Percentiles rank a stretch among this genome's conserved stretches.
Evolutionary conservation across 805 yeast species (phyloP).

Genomic region (Wickerhamiella alocasiicola): DNA sequence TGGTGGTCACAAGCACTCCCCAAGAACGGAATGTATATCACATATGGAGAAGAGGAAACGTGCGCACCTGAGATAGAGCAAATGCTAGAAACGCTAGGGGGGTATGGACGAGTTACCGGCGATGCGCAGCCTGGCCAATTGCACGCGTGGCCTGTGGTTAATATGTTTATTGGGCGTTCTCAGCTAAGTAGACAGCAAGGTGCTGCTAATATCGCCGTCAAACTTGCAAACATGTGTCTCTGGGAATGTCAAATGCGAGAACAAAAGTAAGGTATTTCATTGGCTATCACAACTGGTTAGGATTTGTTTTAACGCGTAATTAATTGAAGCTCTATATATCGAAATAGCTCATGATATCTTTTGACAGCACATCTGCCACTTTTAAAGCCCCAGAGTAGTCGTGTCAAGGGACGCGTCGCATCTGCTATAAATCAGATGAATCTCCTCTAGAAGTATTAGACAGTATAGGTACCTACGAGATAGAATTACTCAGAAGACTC

Average conservation of each 20-base stretch:
- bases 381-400: too few species aligned
- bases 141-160: constrained; percentile 40
- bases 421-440: too few species aligned
- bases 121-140: constrained; percentile 28
- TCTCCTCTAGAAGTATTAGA: too few species aligned
- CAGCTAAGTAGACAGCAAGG: constrained; percentile 35
- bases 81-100: constrained; percentile 23
- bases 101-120: constrained; percentile 27
- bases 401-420: too few species aligned
- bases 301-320: too few species aligned
- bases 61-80: constrained; percentile 30
- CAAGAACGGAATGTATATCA: constrained; percentile 30
- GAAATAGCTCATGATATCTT: too few species aligned
- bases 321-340: too few species aligned
- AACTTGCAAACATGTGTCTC: constrained; percentile 34
- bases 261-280: too few species aligned
- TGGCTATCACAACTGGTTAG: too few species aligned
- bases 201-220: constrained; percentile 30
- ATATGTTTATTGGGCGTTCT: constrained; percentile 32
- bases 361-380: too few species aligned
- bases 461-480: too few species aligned
- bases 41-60: constrained; percentile 36
- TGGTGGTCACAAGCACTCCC: constrained; percentile 36
- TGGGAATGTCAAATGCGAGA: constrained; percentile 24
- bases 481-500: background rate